Evolutionary conservation across 495 filamentous ascomycete genomes (phyloP).

Genomic region (Aspergillus asperescens): DNA sequence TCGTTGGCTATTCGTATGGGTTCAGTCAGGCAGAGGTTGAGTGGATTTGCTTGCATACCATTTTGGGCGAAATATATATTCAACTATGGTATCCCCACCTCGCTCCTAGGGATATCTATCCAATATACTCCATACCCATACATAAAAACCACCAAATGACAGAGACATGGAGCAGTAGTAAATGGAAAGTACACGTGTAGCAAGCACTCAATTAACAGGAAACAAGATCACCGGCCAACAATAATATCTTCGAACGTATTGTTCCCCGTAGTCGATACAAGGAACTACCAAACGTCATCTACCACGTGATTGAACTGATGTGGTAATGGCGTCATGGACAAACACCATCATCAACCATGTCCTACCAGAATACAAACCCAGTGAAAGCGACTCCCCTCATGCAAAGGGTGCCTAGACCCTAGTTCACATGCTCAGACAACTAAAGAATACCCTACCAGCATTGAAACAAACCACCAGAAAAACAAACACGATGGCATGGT

Average conservation of each 20-base stretch:
- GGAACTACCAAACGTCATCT: too few species aligned
- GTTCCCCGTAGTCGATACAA: too few species aligned
- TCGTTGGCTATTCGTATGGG: background rate
- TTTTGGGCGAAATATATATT: background rate
- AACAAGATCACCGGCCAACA: background rate
- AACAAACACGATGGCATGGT: conserved; percentile 76
- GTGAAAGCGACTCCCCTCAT: too few species aligned
- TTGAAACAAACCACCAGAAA: conserved; percentile 15
- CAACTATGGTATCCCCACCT: too few species aligned
- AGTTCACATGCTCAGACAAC: background rate
- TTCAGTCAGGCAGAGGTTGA: too few species aligned
- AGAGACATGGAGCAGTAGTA: background rate
- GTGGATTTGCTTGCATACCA: too few species aligned
- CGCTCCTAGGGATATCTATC: too few species aligned
- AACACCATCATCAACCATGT: background rate
- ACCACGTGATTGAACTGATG: conserved; percentile 1
- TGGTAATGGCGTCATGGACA: background rate
- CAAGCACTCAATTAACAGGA: background rate
- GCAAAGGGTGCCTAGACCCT: too few species aligned
- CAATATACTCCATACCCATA: too few species aligned
- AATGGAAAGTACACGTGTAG: too few species aligned
- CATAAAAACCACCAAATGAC: background rate
- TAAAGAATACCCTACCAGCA: background rate
- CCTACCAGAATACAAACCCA: background rate
- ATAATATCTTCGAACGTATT: too few species aligned